Evolutionary conservation across 768 basidiomycete genomes (phyloP).

Genomic region (Mycena belliarum): DNA sequence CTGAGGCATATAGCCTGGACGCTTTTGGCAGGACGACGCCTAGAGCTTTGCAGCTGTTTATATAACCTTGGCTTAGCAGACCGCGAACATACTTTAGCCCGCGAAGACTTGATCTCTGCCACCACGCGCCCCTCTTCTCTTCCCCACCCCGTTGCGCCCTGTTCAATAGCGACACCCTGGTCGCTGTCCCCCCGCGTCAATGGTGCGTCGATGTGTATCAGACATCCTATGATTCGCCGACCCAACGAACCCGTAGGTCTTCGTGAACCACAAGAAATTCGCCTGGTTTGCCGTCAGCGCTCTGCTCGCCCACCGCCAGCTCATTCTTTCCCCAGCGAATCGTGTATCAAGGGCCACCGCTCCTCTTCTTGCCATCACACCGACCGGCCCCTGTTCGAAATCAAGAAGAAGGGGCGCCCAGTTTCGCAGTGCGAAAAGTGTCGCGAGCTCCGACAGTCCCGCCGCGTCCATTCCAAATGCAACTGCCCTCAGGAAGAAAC

Average conservation of each 20-base stretch:
- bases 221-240: neutral
- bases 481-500: constrained; percentile 52
- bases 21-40: too few species aligned
- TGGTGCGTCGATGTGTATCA: neutral
- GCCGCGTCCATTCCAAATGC: constrained; percentile 81
- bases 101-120: neutral
- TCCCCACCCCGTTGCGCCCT: neutral
- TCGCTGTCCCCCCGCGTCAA: neutral
- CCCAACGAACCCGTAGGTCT: constrained; percentile 46
- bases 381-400: constrained; percentile 87
- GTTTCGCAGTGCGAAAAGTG: constrained; percentile 89
- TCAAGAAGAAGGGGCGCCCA: constrained; percentile 92
- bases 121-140: neutral
- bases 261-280: constrained; percentile 72
- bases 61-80: neutral
- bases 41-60: neutral
- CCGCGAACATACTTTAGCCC: neutral
- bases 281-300: constrained; percentile 59
- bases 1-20: neutral
- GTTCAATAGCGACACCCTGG: neutral
- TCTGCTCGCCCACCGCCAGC: neutral
- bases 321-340: constrained; percentile 54
- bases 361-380: constrained; percentile 87
- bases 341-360: constrained; percentile 93
- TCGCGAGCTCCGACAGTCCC: constrained; percentile 77